Evolutionary conservation across 768 basidiomycete species (phyloP).

Genomic region (Termitomyces titanicus): DNA sequence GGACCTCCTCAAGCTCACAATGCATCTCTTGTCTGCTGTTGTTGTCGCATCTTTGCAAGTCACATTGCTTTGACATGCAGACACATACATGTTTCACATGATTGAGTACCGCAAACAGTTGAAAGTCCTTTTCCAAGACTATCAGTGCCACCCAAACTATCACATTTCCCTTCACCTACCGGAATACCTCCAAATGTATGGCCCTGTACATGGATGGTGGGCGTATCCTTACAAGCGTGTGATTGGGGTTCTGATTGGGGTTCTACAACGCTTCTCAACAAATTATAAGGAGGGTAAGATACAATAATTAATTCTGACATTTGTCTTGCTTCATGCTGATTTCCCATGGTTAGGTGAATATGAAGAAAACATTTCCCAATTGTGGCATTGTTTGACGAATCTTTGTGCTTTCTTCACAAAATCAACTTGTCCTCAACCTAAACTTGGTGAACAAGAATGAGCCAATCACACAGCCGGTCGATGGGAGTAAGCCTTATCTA

Average conservation of each 20-base stretch:
- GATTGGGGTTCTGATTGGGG: slow-evolving; percentile 11
- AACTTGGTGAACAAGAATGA: slow-evolving; percentile 90
- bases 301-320: neutral
- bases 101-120: neutral
- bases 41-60: slow-evolving; percentile 16
- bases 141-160: slow-evolving; percentile 28
- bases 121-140: slow-evolving; percentile 18
- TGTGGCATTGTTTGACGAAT: neutral
- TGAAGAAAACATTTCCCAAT: neutral
- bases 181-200: slow-evolving; percentile 25
- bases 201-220: slow-evolving; percentile 19
- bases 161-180: slow-evolving; percentile 37
- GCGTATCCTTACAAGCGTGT: slow-evolving; percentile 14
- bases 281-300: neutral
- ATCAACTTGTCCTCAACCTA: neutral
- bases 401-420: neutral
- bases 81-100: neutral
- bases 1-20: slow-evolving; percentile 23
- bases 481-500: slow-evolving; percentile 30
- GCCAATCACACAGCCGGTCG: slow-evolving; percentile 61
- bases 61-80: neutral
- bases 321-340: neutral
- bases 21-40: slow-evolving; percentile 31
- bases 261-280: slow-evolving; percentile 3
- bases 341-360: neutral